Evolutionary conservation across 805 yeast genomes (phyloP).

Genomic region (Wickerhamiella nectarea): DNA sequence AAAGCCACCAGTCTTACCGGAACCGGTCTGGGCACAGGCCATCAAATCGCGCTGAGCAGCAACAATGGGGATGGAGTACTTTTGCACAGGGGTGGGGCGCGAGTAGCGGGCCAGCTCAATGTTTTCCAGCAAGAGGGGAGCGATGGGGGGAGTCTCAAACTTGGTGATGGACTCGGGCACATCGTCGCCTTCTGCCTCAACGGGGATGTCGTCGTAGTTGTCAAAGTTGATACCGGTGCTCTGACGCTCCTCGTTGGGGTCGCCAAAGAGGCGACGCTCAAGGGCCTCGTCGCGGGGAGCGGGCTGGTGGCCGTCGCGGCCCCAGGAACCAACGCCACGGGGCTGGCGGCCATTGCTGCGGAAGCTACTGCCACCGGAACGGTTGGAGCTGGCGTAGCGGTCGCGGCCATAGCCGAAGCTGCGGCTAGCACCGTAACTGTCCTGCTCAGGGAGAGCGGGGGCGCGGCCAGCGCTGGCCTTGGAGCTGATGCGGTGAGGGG

Average conservation of each 20-base stretch:
- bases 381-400: slow-evolving; percentile 22
- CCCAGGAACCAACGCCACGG: slow-evolving; percentile 22
- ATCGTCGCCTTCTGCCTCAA: slow-evolving; percentile 88
- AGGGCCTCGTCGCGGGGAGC: slow-evolving; percentile 28
- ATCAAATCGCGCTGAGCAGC: slow-evolving; percentile 80
- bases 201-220: slow-evolving; percentile 96
- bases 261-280: slow-evolving; percentile 77
- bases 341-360: slow-evolving; percentile 24
- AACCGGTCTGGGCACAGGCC: slow-evolving; percentile 98
- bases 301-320: slow-evolving; percentile 20
- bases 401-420: slow-evolving; percentile 18
- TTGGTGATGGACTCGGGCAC: slow-evolving; percentile 87
- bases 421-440: slow-evolving; percentile 16
- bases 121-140: slow-evolving; percentile 70
- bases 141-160: slow-evolving; percentile 88
- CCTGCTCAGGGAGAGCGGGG: slow-evolving; percentile 20
- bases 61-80: slow-evolving; percentile 84
- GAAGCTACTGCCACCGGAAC: slow-evolving; percentile 22
- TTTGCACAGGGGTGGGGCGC: slow-evolving; percentile 93
- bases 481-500: slow-evolving; percentile 34
- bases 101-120: slow-evolving; percentile 79
- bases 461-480: slow-evolving; percentile 7
- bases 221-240: slow-evolving; percentile 97
- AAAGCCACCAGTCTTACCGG: slow-evolving; percentile 99
- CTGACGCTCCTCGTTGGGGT: slow-evolving; percentile 59